These are phyloP conservation scores for Daldinia eschscholtzii DNA, from an alignment of 2,329 filamentous ascomycete species.

Conservation along the genomic window DNA sequence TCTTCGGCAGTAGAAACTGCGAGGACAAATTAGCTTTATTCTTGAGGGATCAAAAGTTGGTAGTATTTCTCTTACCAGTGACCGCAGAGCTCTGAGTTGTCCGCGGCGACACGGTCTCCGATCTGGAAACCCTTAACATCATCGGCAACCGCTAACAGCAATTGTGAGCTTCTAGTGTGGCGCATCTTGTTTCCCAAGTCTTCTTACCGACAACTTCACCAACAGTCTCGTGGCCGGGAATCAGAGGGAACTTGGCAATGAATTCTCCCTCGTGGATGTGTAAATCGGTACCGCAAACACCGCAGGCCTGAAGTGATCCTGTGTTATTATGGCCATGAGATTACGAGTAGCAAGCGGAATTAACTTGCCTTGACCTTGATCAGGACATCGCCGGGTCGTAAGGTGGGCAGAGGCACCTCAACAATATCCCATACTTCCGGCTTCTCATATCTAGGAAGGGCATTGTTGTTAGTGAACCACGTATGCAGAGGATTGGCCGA, in stretches of 20 bases:
- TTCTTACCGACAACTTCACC: constrained; percentile 68
- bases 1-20: constrained; percentile 75
- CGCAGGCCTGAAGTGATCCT: constrained; percentile 48
- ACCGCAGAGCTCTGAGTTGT: constrained; percentile 75
- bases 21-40: constrained; percentile 26
- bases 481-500: constrained; percentile 10
- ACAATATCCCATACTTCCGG: constrained; percentile 72
- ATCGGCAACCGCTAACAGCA: constrained; percentile 50
- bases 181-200: constrained; percentile 59
- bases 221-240: constrained; percentile 77
- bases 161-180: constrained; percentile 28
- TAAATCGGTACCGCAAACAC: constrained; percentile 56
- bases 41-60: not conserved
- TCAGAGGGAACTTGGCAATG: constrained; percentile 71
- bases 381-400: constrained; percentile 71
- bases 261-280: constrained; percentile 79
- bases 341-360: not conserved
- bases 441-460: constrained; percentile 67
- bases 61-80: constrained; percentile 61
- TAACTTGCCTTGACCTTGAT: constrained; percentile 72
- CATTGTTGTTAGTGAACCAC: constrained; percentile 40
- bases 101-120: constrained; percentile 73
- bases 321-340: constrained; percentile 33
- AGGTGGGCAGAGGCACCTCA: constrained; percentile 70
- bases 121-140: constrained; percentile 71